A percentile compares a stretch with the other conserved stretches of the same genome.
Evolutionary conservation across 2,329 filamentous ascomycete species (phyloP).

Genomic region (Torrubiella hemipterigena): DNA sequence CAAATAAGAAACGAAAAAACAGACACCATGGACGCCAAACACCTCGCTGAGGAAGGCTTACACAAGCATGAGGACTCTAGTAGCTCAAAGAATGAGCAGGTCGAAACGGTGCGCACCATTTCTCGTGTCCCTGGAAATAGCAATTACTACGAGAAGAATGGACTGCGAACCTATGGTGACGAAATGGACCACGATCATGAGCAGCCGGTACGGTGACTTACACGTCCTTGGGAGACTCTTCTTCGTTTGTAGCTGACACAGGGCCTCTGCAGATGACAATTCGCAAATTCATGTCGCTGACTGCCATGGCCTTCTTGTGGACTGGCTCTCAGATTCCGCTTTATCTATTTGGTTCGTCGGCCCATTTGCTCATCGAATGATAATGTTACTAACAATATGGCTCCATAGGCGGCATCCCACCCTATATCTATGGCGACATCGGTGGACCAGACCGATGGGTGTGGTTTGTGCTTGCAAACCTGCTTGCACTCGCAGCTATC

Average conservation of each 20-base stretch:
- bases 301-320: slow-evolving; percentile 3
- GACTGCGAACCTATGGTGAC: background rate
- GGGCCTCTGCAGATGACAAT: background rate
- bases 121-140: too few species aligned
- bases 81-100: too few species aligned
- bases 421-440: slow-evolving; percentile 42
- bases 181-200: background rate
- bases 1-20: too few species aligned
- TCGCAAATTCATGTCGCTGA: background rate
- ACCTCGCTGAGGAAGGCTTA: too few species aligned
- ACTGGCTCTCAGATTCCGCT: background rate
- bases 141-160: too few species aligned
- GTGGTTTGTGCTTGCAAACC: slow-evolving; percentile 44
- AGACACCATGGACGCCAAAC: too few species aligned
- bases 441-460: slow-evolving; percentile 48
- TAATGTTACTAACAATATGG: background rate
- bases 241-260: background rate
- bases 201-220: background rate
- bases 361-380: background rate
- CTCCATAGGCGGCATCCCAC: slow-evolving; percentile 1
- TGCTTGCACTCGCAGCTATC: slow-evolving; percentile 43
- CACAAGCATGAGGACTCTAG: too few species aligned
- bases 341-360: slow-evolving; percentile 1
- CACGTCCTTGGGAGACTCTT: too few species aligned
- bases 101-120: too few species aligned